Base-by-base conservation (phyloP, 139 green algal genomes). In the Picochlorum sp. region DNA sequence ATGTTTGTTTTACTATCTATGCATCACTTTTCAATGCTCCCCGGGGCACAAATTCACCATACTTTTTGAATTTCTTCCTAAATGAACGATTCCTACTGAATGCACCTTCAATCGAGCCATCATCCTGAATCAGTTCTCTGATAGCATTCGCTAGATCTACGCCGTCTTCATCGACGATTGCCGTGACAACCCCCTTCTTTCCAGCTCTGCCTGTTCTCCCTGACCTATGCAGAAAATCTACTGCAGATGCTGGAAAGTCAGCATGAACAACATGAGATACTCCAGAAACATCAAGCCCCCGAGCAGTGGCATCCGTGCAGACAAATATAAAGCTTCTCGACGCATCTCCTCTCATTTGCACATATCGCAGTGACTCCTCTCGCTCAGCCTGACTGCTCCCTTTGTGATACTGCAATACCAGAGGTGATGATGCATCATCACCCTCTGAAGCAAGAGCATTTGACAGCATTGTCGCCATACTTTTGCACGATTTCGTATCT, bases 181-280 rank as follows among this genome's bases (percentile, higher is more conserved):
- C 91, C 5, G 91, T 96, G 3, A 97, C 90, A 26, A 76, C 81
- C 15, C 92, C 92, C 4, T 8, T 23, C 24, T 66, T 65, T 8
- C 85, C 91, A 3, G 86, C 90, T 2, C 92, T 70, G 14, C 76
- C 88, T 4, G 89, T 95, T 38, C 89, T 72, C 5, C 82, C 69
- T 16, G 95, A 82, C 30, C 92, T 73, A 65, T 98, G 92, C 57
- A 98, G 54, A 37, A 95, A 98, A 69, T 97, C 89, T n/a, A 97
- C 81, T 3, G 92, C 88, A 28, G 79, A 89, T 10, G 76, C 26
- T 6, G 92, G 92, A 81, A 97, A 98, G 63, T 96, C 86, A 6
- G 88, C 88, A 80, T 95, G 87, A 14, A 96, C 66, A 7, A 95
- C 84, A 62, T 96, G 88, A 4, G 75, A 83, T 24, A 95, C 76